phyloP scores from a whole-genome alignment of 768 basidiomycete genomes.

The Agrocybe chaxingu region DNA sequence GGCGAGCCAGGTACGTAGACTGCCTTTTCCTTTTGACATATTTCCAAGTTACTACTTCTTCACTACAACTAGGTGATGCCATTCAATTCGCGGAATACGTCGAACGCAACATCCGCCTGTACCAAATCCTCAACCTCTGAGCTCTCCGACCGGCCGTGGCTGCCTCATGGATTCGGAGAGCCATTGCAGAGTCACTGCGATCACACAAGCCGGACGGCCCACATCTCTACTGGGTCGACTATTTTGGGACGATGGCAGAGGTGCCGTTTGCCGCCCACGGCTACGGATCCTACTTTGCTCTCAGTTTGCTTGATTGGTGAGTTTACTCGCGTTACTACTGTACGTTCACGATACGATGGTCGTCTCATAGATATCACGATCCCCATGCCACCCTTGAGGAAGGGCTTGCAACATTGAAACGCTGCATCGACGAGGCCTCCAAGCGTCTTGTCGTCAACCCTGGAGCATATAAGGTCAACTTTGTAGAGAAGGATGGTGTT shows the following conservation, averaged over 20 bases:
- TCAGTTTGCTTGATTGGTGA: slow-evolving; percentile 89
- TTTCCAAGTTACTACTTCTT: too few species aligned
- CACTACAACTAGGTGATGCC: slow-evolving; percentile 70
- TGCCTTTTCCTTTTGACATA: neutral
- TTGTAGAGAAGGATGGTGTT: slow-evolving; percentile 90
- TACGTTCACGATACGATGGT: neutral
- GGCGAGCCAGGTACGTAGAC: slow-evolving; percentile 78
- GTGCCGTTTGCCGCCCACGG: slow-evolving; percentile 96
- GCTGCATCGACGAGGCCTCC: slow-evolving; percentile 87
- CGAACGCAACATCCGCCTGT: slow-evolving; percentile 92
- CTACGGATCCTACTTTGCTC: slow-evolving; percentile 88
- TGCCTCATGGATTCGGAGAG: slow-evolving; percentile 91
- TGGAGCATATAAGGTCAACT: slow-evolving; percentile 81
- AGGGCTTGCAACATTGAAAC: slow-evolving; percentile 76
- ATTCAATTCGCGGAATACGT: slow-evolving; percentile 95
- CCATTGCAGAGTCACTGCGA: slow-evolving; percentile 85
- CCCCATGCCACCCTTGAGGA: slow-evolving; percentile 84
- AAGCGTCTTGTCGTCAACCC: slow-evolving; percentile 80
- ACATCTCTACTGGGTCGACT: slow-evolving; percentile 93
- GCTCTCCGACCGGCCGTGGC: slow-evolving; percentile 88
- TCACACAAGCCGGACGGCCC: slow-evolving; percentile 76
- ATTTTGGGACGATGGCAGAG: slow-evolving; percentile 83
- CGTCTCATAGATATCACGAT: slow-evolving; percentile 72
- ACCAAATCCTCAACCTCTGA: slow-evolving; percentile 92
- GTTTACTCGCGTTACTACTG: slow-evolving; percentile 15